Evolutionary conservation across 495 filamentous ascomycete genomes (phyloP).

Genomic region (Mytilinidion resinicola): DNA sequence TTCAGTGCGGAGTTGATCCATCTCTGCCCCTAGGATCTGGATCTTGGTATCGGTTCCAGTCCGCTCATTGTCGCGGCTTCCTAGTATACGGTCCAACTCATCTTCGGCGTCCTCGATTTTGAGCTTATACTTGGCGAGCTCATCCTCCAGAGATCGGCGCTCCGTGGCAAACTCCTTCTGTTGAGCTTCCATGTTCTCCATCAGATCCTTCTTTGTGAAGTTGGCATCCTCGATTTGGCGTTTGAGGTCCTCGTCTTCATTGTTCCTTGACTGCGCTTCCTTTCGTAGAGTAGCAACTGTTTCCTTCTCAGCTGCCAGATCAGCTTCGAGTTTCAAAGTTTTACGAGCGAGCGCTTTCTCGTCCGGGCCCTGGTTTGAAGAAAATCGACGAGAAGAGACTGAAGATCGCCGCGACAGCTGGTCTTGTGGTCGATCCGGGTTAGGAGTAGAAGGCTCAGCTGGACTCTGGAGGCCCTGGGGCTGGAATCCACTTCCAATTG

Average conservation of each 20-base stretch:
- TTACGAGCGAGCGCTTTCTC: slow-evolving; percentile 61
- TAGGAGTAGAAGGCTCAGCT: slow-evolving; percentile 43
- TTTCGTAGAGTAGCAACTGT: slow-evolving; percentile 49
- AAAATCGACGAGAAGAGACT: slow-evolving; percentile 58
- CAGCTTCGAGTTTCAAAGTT: slow-evolving; percentile 73
- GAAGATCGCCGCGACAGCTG: slow-evolving; percentile 56
- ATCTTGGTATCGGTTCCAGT: slow-evolving; percentile 60
- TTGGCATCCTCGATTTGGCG: slow-evolving; percentile 71
- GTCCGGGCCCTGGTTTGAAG: slow-evolving; percentile 58
- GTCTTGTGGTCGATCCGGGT: slow-evolving; percentile 40
- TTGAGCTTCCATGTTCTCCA: slow-evolving; percentile 88
- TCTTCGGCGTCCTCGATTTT: slow-evolving; percentile 84
- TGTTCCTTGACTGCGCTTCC: slow-evolving; percentile 50
- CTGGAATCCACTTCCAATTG: slow-evolving; percentile 58
- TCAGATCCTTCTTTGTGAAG: slow-evolving; percentile 87
- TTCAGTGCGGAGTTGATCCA: slow-evolving; percentile 54
- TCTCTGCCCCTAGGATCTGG: slow-evolving; percentile 60
- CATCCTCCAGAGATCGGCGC: slow-evolving; percentile 68
- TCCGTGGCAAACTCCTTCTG: slow-evolving; percentile 84
- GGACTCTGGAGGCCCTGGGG: slow-evolving; percentile 27
- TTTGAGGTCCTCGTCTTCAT: slow-evolving; percentile 59
- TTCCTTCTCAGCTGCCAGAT: slow-evolving; percentile 56
- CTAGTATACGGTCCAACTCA: slow-evolving; percentile 78
- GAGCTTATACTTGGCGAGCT: slow-evolving; percentile 65
- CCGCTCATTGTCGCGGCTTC: slow-evolving; percentile 72